Evolutionary conservation across 805 yeast genomes (phyloP), one percentile per base, ranked within the genome.

Genomic region (Metschnikowia rubicola): DNA sequence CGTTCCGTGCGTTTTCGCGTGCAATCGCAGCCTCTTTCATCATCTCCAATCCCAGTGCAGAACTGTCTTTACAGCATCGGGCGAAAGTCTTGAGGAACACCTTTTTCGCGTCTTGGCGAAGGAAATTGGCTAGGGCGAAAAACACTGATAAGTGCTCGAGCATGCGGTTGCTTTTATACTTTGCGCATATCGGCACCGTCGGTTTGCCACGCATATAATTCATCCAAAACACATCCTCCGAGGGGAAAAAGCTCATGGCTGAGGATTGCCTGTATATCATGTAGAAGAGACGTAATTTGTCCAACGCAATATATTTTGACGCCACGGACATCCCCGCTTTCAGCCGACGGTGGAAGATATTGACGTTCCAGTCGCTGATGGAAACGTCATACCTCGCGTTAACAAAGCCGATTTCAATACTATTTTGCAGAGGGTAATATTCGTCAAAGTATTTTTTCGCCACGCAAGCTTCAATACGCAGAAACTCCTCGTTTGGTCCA

Each of bases 131-230:
- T 10, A 54, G 41, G 28, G 51, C 48, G 11, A 86, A 58, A 32
- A 82, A 65, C 8, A 74, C 52, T 53, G 84, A 84, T 32, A 84
- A 52, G 32, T 68, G 64, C 33, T 74, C 71, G 17, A 81, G 60
- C 32, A 79, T 62, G 31, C 76, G 68, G 53, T 81, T 81, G 32
- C 78, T 54, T 39, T 73, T 70, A 37, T 72, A 58, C 53, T 81
- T 81, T 51, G 71, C 73, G 52, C 65, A 70, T 13, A 58, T 54
- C 3, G 72, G 68, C 4, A 50, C 43, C 1, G 60, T 57, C 3
- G 64, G 36, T 11, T 52, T 60, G 6, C 61, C 63, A 2, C 61
- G 13, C 2, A 68, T 71, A 15, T 60, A 59, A 41, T 59, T 57
- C 21, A 45, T 39, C 65, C 63, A 56, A 30, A 63, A 43, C 3